Percentiles rank a stretch among this genome's conserved stretches.
These are phyloP conservation scores for Euptelea pleiosperma DNA, from an alignment of 164 flowering plant genomes.

Conservation along the genomic window DNA sequence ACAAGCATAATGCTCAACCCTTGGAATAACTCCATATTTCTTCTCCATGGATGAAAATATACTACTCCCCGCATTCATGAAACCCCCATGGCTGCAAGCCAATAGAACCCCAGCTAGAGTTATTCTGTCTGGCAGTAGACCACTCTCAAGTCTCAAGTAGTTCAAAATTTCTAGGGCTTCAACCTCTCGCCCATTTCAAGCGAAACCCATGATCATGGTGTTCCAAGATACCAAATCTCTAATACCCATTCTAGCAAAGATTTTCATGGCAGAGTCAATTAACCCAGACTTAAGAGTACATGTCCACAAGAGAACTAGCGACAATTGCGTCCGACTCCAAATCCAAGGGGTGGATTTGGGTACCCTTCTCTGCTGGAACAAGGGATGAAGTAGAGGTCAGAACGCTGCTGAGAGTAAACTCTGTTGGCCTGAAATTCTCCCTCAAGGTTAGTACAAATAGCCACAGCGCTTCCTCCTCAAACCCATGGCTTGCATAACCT, in stretches of 20 bases:
- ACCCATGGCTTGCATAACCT: constrained; percentile 41
- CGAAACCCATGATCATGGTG: constrained; percentile 49
- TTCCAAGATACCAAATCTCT: constrained; percentile 67
- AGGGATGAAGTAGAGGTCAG: constrained; percentile 31
- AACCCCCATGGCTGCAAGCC: constrained; percentile 51
- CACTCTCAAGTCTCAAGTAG: constrained; percentile 20
- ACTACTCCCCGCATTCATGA: constrained; percentile 38
- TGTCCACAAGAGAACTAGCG: constrained; percentile 51
- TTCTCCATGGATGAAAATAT: constrained; percentile 49
- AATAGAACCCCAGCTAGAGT: constrained; percentile 45
- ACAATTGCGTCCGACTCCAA: constrained; percentile 42
- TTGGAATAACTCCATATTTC: constrained; percentile 40
- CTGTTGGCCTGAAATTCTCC: constrained; percentile 41
- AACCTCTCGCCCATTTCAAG: constrained; percentile 38
- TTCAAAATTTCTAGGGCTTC: constrained; percentile 40
- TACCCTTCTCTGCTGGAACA: constrained; percentile 38
- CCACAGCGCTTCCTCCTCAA: constrained; percentile 32
- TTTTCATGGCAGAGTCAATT: constrained; percentile 32
- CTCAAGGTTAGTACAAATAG: constrained; percentile 40
- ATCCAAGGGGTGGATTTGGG: constrained; percentile 57
- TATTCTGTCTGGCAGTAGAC: constrained; percentile 39
- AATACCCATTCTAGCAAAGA: constrained; percentile 32
- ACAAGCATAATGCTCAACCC: constrained; percentile 46
- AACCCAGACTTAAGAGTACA: constrained; percentile 52
- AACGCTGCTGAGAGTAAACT: constrained; percentile 48